phyloP scores from a whole-genome alignment of 805 yeast genomes.

The Martiniozyma abietophila region DNA sequence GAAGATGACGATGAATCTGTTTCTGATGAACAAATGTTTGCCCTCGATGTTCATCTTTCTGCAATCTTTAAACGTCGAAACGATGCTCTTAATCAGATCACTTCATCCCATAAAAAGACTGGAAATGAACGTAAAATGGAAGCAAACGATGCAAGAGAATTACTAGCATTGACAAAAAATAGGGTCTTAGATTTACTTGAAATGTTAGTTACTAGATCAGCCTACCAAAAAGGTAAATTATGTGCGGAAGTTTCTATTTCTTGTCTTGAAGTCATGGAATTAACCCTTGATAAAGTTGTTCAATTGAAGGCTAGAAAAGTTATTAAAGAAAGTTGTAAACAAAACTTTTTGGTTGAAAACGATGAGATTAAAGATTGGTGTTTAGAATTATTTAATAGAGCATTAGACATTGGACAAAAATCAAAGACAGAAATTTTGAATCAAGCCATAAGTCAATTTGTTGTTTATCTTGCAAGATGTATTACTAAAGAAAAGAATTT shows the following conservation, averaged over 20 bases:
- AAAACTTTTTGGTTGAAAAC: not conserved
- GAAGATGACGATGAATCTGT: conserved; percentile 64
- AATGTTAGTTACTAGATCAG: conserved; percentile 34
- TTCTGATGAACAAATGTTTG: conserved; percentile 97
- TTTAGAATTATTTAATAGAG: conserved; percentile 3
- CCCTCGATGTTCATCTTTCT: conserved; percentile 76
- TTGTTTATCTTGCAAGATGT: conserved; percentile 4
- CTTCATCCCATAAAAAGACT: conserved; percentile 25
- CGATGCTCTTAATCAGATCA: conserved; percentile 43
- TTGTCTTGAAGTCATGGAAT: conserved; percentile 4
- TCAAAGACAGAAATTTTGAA: conserved; percentile 4
- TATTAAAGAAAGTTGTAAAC: conserved; percentile 4
- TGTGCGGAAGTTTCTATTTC: conserved; percentile 6
- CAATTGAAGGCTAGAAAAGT: conserved; percentile 6
- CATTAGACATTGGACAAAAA: conserved; percentile 1
- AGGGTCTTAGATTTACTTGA: conserved; percentile 74
- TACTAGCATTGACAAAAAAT: conserved; percentile 68
- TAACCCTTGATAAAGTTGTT: conserved; percentile 5
- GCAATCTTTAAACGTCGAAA: conserved; percentile 78
- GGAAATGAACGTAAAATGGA: conserved; percentile 67
- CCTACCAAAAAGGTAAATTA: conserved; percentile 4
- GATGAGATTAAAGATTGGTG: conserved; percentile 5
- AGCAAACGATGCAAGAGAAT: conserved; percentile 69
- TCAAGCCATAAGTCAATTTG: conserved; percentile 6
- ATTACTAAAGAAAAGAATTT: not conserved